Percentiles rank a stretch among this genome's conserved stretches.
These are phyloP conservation scores for Tetrapisispora taiwanensis DNA, from an alignment of 805 yeast species.

Conservation along the genomic window DNA sequence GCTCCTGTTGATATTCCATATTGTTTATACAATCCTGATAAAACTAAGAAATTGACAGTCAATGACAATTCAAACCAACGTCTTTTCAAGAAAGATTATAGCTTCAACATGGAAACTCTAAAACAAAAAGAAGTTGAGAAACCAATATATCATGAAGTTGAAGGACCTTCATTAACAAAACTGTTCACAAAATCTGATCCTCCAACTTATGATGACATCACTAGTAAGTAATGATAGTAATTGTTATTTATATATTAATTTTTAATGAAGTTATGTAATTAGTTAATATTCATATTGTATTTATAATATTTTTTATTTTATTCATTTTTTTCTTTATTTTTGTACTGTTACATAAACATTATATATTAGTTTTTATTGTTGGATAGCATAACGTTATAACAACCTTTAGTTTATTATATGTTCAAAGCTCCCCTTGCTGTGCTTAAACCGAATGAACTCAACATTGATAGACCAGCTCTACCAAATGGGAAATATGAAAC, in stretches of 20 bases:
- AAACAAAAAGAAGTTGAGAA: background rate
- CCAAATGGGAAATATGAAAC: constrained; percentile 95
- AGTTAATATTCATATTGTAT: background rate
- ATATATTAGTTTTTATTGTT: too few relatives aligned
- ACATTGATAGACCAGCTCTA: constrained; percentile 56
- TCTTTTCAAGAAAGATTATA: background rate
- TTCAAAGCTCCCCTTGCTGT: constrained; percentile 37
- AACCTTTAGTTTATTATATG: constrained; percentile 13
- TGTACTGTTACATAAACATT: background rate
- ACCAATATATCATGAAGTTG: constrained; percentile 1
- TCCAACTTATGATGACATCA: constrained; percentile 26
- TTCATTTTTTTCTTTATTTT: background rate
- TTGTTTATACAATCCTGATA: constrained; percentile 1
- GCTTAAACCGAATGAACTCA: constrained; percentile 46
- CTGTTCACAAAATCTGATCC: constrained; percentile 16
- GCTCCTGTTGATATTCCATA: background rate
- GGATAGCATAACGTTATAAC: background rate
- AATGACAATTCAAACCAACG: background rate
- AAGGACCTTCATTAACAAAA: constrained; percentile 1
- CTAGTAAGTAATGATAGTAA: background rate
- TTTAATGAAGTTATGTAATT: too few relatives aligned
- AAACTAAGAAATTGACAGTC: background rate
- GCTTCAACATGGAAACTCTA: background rate
- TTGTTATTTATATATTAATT: background rate
- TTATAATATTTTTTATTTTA: background rate